Evolutionary conservation across 148 eudicot genomes (phyloP), one percentile per base, ranked within the genome.

Genomic region (Camellia granthamiana): DNA sequence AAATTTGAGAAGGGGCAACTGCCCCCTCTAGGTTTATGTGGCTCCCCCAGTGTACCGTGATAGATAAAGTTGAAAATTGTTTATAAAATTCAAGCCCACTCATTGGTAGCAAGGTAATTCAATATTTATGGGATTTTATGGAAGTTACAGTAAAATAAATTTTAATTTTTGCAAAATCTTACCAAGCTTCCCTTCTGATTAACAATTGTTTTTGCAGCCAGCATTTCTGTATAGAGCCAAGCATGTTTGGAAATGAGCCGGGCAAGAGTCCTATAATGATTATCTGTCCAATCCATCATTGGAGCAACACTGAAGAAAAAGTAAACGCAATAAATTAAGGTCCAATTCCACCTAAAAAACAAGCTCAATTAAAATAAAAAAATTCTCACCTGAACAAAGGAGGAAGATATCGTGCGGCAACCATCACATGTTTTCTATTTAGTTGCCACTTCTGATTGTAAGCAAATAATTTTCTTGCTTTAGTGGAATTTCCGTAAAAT

Each of bases 231-330:
- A 77, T 91, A 96, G 76, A 96, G 92, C 99, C 99, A 96, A 41
- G 99, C 93, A 81, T 91, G 90, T 82, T 96, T 96, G 19, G 98
- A 89, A 54, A 96, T 85, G 69, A 91, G 88, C 42, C 99, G 87
- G 38, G 99, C 99, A 78, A 96, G 85, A 74, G 87, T 87, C 82
- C 99, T 91, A 75, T 86, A 96, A 85, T 93, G 97, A 87, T 86
- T 91, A 82, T 93, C 95, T 6, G 99, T 96, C 95, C 94, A 96
- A 9, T 96, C 99, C 99, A 96, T 96, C 99, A 96, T 96, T 56
- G 99, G 99, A 77, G 99, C 99, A 83, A 96, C 84, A 89, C 99
- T 96, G 84, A 23, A 79, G 78, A 72, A 52, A 59, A 78, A 15
- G 74, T 43, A 6, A 68, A 21, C 10, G 16, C 12, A 68, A 59